These are phyloP conservation scores for Penicillium cataractarum DNA, from an alignment of 495 filamentous ascomycete species.

Conservation along the genomic window DNA sequence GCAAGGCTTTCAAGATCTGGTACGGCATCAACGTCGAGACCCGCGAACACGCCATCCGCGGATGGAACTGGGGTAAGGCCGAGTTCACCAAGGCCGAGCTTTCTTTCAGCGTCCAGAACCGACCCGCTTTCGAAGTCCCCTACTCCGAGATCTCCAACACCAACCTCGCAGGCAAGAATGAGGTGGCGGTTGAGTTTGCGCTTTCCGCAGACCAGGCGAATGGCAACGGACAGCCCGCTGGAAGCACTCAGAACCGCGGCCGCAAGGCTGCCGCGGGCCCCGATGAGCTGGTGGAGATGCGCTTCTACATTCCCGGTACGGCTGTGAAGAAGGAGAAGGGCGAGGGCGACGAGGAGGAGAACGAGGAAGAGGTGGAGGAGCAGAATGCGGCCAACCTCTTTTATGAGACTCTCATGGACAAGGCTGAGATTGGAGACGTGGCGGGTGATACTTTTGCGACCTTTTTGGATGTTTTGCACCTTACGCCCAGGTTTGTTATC, in stretches of 20 bases:
- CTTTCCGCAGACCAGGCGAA: slow-evolving; percentile 66
- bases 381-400: slow-evolving; percentile 93
- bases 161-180: slow-evolving; percentile 95
- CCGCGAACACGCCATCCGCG: slow-evolving; percentile 90
- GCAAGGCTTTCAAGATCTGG: slow-evolving; percentile 92
- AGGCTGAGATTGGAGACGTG: slow-evolving; percentile 98
- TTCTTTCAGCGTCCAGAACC: slow-evolving; percentile 94
- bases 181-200: slow-evolving; percentile 94
- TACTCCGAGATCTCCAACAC: slow-evolving; percentile 98
- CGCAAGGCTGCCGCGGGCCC: slow-evolving; percentile 85
- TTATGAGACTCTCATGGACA: slow-evolving; percentile 96
- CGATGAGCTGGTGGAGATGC: slow-evolving; percentile 96
- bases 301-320: slow-evolving; percentile 96
- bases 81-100: slow-evolving; percentile 96
- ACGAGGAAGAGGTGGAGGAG: slow-evolving; percentile 77
- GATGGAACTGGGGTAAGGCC: slow-evolving; percentile 99
- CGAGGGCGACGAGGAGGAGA: slow-evolving; percentile 68
- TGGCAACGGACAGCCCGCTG: slow-evolving; percentile 69
- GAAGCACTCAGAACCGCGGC: slow-evolving; percentile 76
- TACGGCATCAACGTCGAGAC: slow-evolving; percentile 91
- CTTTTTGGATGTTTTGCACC: slow-evolving; percentile 94
- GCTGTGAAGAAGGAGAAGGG: slow-evolving; percentile 81
- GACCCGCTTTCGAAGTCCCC: slow-evolving; percentile 95
- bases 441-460: slow-evolving; percentile 97
- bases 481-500: slow-evolving; percentile 80